Percentiles rank a stretch among this genome's conserved stretches.
These are phyloP conservation scores for Stagonosporopsis chrysanthemi DNA, from an alignment of 2,329 filamentous ascomycete genomes.

Conservation along the genomic window DNA sequence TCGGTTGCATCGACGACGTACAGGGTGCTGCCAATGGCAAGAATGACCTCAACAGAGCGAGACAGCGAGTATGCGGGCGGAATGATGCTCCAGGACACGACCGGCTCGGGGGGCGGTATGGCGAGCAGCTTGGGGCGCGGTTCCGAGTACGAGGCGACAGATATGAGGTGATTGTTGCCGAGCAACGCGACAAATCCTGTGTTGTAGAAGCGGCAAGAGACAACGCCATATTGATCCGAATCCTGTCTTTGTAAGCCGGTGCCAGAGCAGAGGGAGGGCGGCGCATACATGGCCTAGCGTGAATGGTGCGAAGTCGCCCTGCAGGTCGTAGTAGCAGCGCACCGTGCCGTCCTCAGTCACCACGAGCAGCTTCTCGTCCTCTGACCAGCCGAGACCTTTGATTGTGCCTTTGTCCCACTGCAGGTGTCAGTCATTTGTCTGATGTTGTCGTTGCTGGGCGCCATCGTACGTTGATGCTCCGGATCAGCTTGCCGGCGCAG, in stretches of 20 bases:
- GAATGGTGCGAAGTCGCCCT: constrained; percentile 94
- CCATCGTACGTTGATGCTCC: constrained; percentile 64
- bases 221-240: constrained; percentile 85
- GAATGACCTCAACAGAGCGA: constrained; percentile 87
- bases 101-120: constrained; percentile 74
- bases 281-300: constrained; percentile 74
- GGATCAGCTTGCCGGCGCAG: constrained; percentile 86
- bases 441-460: constrained; percentile 31
- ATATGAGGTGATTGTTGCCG: constrained; percentile 83
- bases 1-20: constrained; percentile 88
- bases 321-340: constrained; percentile 87
- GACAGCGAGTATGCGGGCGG: constrained; percentile 89
- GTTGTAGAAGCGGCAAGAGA: constrained; percentile 89
- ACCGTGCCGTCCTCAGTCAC: constrained; percentile 90
- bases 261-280: background rate
- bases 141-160: constrained; percentile 89
- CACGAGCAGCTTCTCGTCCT: constrained; percentile 89
- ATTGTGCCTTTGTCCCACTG: constrained; percentile 90
- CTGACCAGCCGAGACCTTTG: constrained; percentile 92
- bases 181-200: constrained; percentile 92
- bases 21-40: constrained; percentile 85
- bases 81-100: constrained; percentile 89
- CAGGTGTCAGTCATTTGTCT: constrained; percentile 5
- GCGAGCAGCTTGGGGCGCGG: constrained; percentile 86
- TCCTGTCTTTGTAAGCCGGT: constrained; percentile 40